Evolutionary conservation across 2,329 filamentous ascomycete species (phyloP).

Genomic region (Aureobasidium sp.): DNA sequence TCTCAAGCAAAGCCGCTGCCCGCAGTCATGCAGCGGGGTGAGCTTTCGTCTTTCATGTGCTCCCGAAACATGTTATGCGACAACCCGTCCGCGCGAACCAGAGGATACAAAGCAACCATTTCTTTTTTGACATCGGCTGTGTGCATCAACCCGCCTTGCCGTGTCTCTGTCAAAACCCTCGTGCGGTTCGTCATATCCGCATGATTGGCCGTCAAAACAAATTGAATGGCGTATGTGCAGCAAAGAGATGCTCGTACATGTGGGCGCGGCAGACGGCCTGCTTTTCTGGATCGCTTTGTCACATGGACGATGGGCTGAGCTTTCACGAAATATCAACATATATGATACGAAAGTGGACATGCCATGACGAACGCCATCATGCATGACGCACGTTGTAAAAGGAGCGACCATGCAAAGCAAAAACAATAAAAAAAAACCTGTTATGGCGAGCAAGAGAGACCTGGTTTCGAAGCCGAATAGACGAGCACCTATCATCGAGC

Average conservation of each 20-base stretch:
- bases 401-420: neutral
- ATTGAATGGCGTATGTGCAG: conserved; percentile 12
- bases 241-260: neutral
- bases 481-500: neutral
- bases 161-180: neutral
- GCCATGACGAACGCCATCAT: conserved; percentile 11
- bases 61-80: conserved; percentile 12
- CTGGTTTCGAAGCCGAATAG: conserved; percentile 1
- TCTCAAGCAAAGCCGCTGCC: neutral
- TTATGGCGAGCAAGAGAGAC: neutral
- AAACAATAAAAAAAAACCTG: neutral
- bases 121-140: conserved; percentile 9
- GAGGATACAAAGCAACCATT: neutral
- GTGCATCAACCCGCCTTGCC: conserved; percentile 9
- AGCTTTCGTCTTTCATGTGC: too few species aligned
- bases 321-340: neutral
- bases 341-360: conserved; percentile 1
- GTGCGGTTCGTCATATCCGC: conserved; percentile 8
- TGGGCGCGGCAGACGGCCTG: neutral
- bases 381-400: neutral
- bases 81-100: conserved; percentile 2
- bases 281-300: neutral
- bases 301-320: conserved; percentile 5
- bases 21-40: conserved; percentile 2
- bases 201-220: conserved; percentile 10